phyloP scores from a whole-genome alignment of 169 alveolate species.

The Plasmodium berghei region DNA sequence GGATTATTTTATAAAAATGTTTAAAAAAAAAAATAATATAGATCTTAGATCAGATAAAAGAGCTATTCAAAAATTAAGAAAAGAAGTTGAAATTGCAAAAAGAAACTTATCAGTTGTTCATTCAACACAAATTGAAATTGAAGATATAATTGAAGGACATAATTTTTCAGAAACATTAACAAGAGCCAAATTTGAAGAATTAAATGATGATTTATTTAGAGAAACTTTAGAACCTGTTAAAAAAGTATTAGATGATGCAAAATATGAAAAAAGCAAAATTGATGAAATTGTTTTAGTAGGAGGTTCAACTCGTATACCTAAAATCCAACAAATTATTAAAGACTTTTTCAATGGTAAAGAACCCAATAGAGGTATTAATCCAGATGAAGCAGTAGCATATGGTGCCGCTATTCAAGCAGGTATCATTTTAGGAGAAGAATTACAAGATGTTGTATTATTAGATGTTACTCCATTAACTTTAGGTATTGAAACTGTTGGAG shows the following conservation, averaged over 20 bases:
- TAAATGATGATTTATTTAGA: constrained; percentile 92
- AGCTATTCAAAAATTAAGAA: constrained; percentile 97
- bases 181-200: constrained; percentile 96
- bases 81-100: constrained; percentile 98
- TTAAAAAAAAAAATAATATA: constrained; percentile 92
- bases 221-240: constrained; percentile 94
- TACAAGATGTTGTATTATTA: constrained; percentile 93
- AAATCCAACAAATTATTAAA: constrained; percentile 92
- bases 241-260: constrained; percentile 93
- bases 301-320: constrained; percentile 97
- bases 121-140: constrained; percentile 92
- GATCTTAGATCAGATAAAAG: constrained; percentile 95
- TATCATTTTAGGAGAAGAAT: constrained; percentile 94
- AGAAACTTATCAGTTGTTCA: constrained; percentile 95
- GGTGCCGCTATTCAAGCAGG: constrained; percentile 99
- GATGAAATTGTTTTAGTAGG: constrained; percentile 98
- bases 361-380: constrained; percentile 94
- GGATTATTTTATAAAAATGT: constrained; percentile 96
- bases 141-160: constrained; percentile 92
- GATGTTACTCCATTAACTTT: constrained; percentile 97
- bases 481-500: constrained; percentile 85
- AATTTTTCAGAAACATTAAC: constrained; percentile 94
- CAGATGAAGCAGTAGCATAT: constrained; percentile 97
- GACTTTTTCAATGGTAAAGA: constrained; percentile 95
- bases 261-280: constrained; percentile 91